Conservation (phyloP, 1,284 basidiomycete genomes). For the Moniliophthora roreri region DNA sequence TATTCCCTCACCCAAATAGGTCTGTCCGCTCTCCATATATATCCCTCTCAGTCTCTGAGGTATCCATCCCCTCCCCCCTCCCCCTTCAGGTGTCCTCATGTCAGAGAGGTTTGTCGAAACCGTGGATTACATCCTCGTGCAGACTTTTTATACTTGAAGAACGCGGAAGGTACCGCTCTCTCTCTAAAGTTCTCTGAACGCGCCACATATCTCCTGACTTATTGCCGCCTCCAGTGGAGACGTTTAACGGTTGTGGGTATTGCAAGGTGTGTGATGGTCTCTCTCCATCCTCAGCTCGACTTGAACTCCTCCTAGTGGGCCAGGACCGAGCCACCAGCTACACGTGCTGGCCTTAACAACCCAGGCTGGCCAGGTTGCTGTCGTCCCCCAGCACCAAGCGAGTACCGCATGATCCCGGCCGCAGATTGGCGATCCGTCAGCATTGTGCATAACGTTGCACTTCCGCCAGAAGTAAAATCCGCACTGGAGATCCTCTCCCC, state of each 20-base stretch:
- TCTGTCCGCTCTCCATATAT: conserved; percentile 25
- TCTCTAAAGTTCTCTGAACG: conserved; percentile 17
- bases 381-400: conserved; percentile 59
- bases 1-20: conserved; percentile 62
- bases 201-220: conserved; percentile 11
- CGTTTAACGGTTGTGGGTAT: conserved; percentile 81
- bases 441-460: conserved; percentile 65
- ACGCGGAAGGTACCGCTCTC: conserved; percentile 68
- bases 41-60: conserved; percentile 14
- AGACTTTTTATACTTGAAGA: conserved; percentile 75
- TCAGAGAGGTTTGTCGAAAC: conserved; percentile 72
- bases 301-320: conserved; percentile 56
- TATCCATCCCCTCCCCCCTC: conserved; percentile 18
- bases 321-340: conserved; percentile 50
- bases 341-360: conserved; percentile 58
- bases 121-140: conserved; percentile 66
- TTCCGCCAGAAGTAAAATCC: conserved; percentile 67
- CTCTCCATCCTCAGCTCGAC: conserved; percentile 25
- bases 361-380: conserved; percentile 84
- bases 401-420: conserved; percentile 59
- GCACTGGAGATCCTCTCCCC: conserved; percentile 53
- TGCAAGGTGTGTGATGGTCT: conserved; percentile 63
- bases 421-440: conserved; percentile 82
- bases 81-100: conserved; percentile 65
- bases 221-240: conserved; percentile 51